phyloP scores from a whole-genome alignment of 768 basidiomycete genomes.

The Russula ochroleuca region DNA sequence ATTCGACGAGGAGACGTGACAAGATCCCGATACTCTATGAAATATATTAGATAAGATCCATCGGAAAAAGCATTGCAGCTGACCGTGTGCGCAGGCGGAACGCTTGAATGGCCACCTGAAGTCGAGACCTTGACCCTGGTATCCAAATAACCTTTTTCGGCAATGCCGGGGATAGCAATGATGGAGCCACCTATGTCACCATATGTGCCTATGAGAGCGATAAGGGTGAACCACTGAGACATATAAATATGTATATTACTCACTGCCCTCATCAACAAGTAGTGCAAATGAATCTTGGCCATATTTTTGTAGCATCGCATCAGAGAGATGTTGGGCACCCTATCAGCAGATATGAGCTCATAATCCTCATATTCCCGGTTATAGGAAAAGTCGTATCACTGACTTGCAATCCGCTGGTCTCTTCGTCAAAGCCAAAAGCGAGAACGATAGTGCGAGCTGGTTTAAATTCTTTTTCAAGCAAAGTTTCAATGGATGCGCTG shows the following conservation, averaged over 20 bases:
- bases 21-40: slow-evolving; percentile 68
- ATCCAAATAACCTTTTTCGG: slow-evolving; percentile 71
- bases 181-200: slow-evolving; percentile 47
- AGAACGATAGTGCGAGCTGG: slow-evolving; percentile 36
- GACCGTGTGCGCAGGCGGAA: slow-evolving; percentile 79
- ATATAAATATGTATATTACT: slow-evolving; percentile 21
- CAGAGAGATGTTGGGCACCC: slow-evolving; percentile 52
- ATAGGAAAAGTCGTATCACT: neutral
- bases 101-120: slow-evolving; percentile 80
- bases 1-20: slow-evolving; percentile 35
- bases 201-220: slow-evolving; percentile 44
- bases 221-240: neutral
- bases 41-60: neutral
- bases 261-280: slow-evolving; percentile 86
- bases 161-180: slow-evolving; percentile 58
- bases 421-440: slow-evolving; percentile 43
- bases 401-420: slow-evolving; percentile 33
- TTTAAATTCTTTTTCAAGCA: slow-evolving; percentile 38
- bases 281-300: slow-evolving; percentile 71
- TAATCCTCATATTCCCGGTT: too few relatives aligned
- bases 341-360: slow-evolving; percentile 30
- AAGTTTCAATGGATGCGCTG: slow-evolving; percentile 38
- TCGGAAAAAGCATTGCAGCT: slow-evolving; percentile 19
- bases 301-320: slow-evolving; percentile 53
- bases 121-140: slow-evolving; percentile 60